Evolutionary conservation across 139 green algal species (phyloP), one percentile per base, ranked within the genome.

Genomic region (Penium margaritaceum): DNA sequence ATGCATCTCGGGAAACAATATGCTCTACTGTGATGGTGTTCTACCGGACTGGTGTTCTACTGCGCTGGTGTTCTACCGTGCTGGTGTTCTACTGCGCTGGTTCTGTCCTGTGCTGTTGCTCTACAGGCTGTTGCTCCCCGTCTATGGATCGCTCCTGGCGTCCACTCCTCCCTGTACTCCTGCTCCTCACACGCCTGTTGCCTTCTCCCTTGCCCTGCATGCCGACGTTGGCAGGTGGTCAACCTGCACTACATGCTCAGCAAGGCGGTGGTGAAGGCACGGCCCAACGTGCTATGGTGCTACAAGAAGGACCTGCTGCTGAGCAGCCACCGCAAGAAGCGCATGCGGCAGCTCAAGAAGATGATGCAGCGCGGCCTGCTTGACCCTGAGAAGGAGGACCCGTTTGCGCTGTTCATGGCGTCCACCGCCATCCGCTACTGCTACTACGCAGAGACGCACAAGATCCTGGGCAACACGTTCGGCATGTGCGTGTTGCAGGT

Each of bases 211-310:
- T n/a, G n/a, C n/a, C n/a, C n/a, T n/a, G n/a, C n/a, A n/a, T n/a
- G n/a, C n/a, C n/a, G n/a, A n/a, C n/a, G n/a, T n/a, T n/a, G n/a
- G n/a, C 85, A 77, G 70, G 89, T 99, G 1, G 93, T 98, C 15
- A 98, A 99, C 77, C 77, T 99, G 72, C 93, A 99, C 85, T 97
- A 98, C 86, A 94, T 99, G 91, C 90, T 97, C 0, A 90, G 81
- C 35, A 97, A 96, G 71, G 90, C 90, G 14, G 81, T 86, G 7
- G 93, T 97, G 21, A 96, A 95, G 70, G 89, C 91, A 36, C 79
- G 93, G 63, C 93, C 93, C 93, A 2, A 90, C 83, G 93, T 99
- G 60, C 86, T 99, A 12, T 99, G 94, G 94, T 99, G 94, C 89
- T 99, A 99, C 87, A 99, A 99, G 82, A 96, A 95, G 79, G 91